Evolutionary conservation across 192 early-diverging fungal species (phyloP).

Genomic region (Linnemannia hyalina): DNA sequence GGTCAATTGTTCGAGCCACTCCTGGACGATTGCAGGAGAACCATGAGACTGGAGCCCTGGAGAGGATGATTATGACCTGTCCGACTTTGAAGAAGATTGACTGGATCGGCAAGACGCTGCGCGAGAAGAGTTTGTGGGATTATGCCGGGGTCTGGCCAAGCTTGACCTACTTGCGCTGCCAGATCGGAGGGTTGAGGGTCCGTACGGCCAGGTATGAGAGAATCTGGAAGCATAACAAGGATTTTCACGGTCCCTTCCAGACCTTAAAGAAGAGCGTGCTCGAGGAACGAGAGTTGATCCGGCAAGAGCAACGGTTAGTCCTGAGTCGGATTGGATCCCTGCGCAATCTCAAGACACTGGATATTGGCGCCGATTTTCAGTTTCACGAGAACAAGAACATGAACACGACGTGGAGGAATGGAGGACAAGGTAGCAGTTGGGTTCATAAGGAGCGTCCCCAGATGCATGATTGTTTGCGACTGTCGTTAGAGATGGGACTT

Average conservation of each 20-base stretch:
- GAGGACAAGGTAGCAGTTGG: too few relatives aligned
- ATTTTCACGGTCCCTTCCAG: neutral
- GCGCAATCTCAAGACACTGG: neutral
- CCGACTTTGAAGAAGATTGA: neutral
- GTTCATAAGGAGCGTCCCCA: neutral
- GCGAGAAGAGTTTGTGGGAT: neutral
- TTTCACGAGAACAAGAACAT: neutral
- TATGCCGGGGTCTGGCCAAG: neutral
- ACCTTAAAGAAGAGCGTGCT: neutral
- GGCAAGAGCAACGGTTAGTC: neutral
- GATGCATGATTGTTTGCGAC: neutral
- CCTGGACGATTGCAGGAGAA: neutral
- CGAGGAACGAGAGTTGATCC: neutral
- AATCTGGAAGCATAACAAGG: neutral
- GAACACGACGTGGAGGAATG: too few relatives aligned
- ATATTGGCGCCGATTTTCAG: neutral
- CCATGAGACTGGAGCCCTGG: neutral
- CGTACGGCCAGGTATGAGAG: neutral
- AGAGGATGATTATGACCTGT: neutral
- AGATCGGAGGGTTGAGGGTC: neutral
- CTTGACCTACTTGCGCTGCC: neutral
- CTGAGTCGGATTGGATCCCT: neutral
- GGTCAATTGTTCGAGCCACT: neutral
- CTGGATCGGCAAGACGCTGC: neutral
- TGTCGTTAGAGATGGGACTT: slow-evolving; percentile 8